Percentiles rank a stretch among this genome's conserved stretches.
phyloP scores from a whole-genome alignment of 2,329 filamentous ascomycete genomes.

The Fusarium sp. region DNA sequence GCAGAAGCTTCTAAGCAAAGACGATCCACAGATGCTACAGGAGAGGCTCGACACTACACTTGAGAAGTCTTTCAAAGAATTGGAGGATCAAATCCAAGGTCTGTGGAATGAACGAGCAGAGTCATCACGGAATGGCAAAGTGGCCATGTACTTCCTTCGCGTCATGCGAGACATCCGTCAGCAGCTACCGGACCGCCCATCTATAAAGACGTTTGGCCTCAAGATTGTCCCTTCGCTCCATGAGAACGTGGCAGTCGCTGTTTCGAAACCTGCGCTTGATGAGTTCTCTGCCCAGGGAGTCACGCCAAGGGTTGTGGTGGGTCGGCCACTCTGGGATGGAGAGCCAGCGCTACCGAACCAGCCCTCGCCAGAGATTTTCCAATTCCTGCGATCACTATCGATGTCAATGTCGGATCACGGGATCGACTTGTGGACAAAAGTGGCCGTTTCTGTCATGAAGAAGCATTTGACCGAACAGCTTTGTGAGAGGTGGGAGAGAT shows the following conservation, averaged over 20 bases:
- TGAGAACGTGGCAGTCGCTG: slow-evolving; percentile 65
- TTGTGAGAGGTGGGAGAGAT: slow-evolving; percentile 60
- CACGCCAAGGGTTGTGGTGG: slow-evolving; percentile 64
- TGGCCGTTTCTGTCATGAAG: slow-evolving; percentile 74
- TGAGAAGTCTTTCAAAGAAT: slow-evolving; percentile 65
- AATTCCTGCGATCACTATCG: slow-evolving; percentile 74
- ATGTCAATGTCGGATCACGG: slow-evolving; percentile 77
- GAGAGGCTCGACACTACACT: slow-evolving; percentile 69
- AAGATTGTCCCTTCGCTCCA: slow-evolving; percentile 74
- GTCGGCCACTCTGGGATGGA: slow-evolving; percentile 83
- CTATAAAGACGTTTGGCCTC: slow-evolving; percentile 68
- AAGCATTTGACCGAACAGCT: slow-evolving; percentile 64
- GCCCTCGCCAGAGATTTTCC: slow-evolving; percentile 80
- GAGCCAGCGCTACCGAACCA: slow-evolving; percentile 79
- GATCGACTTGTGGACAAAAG: slow-evolving; percentile 83
- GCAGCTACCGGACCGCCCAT: slow-evolving; percentile 68
- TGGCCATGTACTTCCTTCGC: slow-evolving; percentile 77
- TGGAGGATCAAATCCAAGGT: slow-evolving; percentile 67
- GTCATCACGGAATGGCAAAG: slow-evolving; percentile 61
- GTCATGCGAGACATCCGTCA: slow-evolving; percentile 79
- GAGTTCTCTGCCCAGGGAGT: slow-evolving; percentile 59
- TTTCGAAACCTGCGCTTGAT: slow-evolving; percentile 63
- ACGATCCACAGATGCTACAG: slow-evolving; percentile 75
- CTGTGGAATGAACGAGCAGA: slow-evolving; percentile 63
- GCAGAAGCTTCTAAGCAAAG: slow-evolving; percentile 75